Base-by-base conservation (phyloP, 805 yeast species). In the Hanseniaspora vineae region DNA sequence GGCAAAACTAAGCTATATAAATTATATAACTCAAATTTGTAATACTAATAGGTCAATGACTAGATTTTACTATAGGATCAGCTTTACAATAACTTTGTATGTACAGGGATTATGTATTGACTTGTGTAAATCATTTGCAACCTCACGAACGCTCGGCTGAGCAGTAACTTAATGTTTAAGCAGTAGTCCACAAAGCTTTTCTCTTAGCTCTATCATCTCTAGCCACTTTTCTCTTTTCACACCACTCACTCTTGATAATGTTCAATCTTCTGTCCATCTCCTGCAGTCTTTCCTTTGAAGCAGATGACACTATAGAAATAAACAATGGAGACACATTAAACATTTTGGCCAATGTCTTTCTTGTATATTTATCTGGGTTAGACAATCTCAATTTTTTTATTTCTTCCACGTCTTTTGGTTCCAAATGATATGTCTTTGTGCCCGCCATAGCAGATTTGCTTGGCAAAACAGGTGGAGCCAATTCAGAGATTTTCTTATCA, bases 301-400 rank as follows among this genome's bases (percentile, higher is more conserved):
- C 62, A n/a, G 67, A 67, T 1, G 84, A 72, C 2, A 75, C 74
- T 44, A 81, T 58, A 6, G 78, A 76, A 35, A 84, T 72, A 45
- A 77, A 74, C 47, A 67, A 58, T 33, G 70, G 71, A 31, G 77
- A 67, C 40, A 78, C 78, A 32, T 69, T 65, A 59, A 71, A 86
- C 62, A 77, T 70, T 51, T 70, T 65, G 12, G 88, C 86, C 47
- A 85, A 69, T 13, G 69, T 72, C 48, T 74, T 71, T 52, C 82
- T 72, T 14, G 87, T 78, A 77, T 85, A 78, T 43, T 64, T 68
- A 31, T 66, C 67, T 1, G 92, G 90, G 55, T 84, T 76, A 39
- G 65, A 59, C 13, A 54, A 50, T 57, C 94, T 75, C 53, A 83
- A 67, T 40, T 65, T 56, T 52, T 68, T 68, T 49, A 85, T 81